These are phyloP conservation scores for Mycena epipterygia DNA, from an alignment of 768 basidiomycete genomes.

Conservation along the genomic window DNA sequence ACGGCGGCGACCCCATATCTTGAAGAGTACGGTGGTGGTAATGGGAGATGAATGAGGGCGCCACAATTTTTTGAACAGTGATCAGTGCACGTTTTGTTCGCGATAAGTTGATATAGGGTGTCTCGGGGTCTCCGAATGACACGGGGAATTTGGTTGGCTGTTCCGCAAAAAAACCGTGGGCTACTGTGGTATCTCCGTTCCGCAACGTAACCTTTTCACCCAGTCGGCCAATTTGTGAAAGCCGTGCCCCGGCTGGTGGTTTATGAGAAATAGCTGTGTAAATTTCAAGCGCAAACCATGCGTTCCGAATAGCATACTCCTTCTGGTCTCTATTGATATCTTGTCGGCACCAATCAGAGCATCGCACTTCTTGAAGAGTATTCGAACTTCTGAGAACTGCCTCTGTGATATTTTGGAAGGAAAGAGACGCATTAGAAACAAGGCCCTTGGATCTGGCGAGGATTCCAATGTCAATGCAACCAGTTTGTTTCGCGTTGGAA, in stretches of 20 bases:
- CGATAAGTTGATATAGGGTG: background rate
- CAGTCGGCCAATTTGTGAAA: background rate
- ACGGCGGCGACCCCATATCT: background rate
- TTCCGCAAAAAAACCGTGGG: background rate
- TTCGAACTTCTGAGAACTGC: background rate
- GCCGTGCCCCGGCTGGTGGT: background rate
- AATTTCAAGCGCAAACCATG: background rate
- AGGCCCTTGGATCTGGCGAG: conserved; percentile 14
- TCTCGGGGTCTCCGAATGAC: background rate
- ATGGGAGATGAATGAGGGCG: background rate
- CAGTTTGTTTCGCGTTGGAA: background rate
- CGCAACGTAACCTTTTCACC: background rate
- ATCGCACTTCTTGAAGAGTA: background rate
- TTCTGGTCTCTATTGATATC: background rate
- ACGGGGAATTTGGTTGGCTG: background rate
- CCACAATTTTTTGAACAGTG: background rate
- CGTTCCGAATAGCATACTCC: background rate
- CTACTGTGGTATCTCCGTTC: background rate
- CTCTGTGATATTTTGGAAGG: background rate
- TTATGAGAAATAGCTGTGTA: background rate
- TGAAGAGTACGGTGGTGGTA: background rate
- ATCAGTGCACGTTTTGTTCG: background rate
- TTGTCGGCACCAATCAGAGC: background rate
- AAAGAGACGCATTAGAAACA: background rate
- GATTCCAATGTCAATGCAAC: conserved; percentile 4